Percentiles rank a stretch among this genome's conserved stretches.
Evolutionary conservation across 148 eudicot genomes (phyloP).

Genomic region (Rhododendron kiyosumense): DNA sequence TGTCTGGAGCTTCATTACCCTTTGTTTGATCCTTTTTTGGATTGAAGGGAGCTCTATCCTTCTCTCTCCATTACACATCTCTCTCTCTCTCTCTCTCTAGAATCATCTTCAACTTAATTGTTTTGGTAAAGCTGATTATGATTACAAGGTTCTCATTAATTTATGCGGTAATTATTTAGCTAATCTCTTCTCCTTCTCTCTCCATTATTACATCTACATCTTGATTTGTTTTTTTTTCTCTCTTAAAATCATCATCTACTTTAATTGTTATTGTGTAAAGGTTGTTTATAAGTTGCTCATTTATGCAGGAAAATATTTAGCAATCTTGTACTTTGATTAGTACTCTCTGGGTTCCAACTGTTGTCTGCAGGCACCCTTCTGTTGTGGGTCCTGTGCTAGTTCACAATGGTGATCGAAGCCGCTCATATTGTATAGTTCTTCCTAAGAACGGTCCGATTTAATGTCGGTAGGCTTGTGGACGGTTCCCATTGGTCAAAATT

Average conservation of each 20-base stretch:
- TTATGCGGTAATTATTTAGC: too few species aligned
- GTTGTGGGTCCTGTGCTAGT: neutral
- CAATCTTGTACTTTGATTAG: neutral
- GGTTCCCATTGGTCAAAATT: neutral
- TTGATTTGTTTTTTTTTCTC: neutral
- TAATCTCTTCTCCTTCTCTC: neutral
- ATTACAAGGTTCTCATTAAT: too few species aligned
- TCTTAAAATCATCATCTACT: neutral
- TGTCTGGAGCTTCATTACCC: conserved; percentile 33
- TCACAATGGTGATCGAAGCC: neutral
- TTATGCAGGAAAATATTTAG: neutral
- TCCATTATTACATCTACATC: neutral
- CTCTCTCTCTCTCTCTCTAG: neutral
- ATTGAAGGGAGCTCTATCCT: conserved; percentile 50
- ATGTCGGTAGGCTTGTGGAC: neutral
- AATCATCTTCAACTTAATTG: neutral
- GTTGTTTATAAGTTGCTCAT: neutral
- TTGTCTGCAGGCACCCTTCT: neutral
- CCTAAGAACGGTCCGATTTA: neutral
- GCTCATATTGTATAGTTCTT: neutral
- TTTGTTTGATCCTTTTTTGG: conserved; percentile 27
- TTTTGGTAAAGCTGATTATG: neutral
- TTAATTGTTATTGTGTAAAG: neutral
- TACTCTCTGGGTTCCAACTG: neutral
- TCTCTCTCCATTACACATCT: neutral